Evolutionary conservation across 2,329 filamentous ascomycete species (phyloP).

Genomic region (Aspergillus luchuensis): DNA sequence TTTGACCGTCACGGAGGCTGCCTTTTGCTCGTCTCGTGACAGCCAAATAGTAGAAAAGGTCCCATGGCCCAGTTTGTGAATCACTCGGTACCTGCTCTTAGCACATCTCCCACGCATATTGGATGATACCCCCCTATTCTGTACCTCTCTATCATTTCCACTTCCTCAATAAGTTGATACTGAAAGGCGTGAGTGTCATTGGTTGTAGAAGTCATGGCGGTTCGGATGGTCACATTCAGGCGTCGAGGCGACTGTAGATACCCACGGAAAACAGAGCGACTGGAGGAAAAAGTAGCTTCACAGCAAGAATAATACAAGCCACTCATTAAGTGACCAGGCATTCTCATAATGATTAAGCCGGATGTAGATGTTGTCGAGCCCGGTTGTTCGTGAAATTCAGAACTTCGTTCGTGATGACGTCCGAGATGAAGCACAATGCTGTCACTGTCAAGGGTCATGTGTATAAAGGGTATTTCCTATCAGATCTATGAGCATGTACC

Average conservation of each 20-base stretch:
- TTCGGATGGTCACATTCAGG: constrained; percentile 7
- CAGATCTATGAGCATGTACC: too few relatives aligned
- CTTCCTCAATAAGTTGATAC: constrained; percentile 8
- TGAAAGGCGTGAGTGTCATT: background rate
- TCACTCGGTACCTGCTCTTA: constrained; percentile 44
- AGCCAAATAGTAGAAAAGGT: constrained; percentile 50
- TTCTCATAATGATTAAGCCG: too few relatives aligned
- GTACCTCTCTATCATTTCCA: constrained; percentile 31
- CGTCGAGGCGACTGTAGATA: background rate
- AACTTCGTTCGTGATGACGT: too few relatives aligned
- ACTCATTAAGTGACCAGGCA: too few relatives aligned
- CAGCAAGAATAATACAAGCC: too few relatives aligned
- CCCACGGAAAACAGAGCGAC: too few relatives aligned
- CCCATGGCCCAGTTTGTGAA: constrained; percentile 51
- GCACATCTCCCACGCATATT: constrained; percentile 42
- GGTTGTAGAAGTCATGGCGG: background rate
- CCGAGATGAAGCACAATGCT: too few relatives aligned
- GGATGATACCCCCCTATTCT: constrained; percentile 46
- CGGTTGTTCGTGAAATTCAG: too few relatives aligned
- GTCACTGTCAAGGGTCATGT: too few relatives aligned
- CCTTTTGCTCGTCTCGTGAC: constrained; percentile 28
- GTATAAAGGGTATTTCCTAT: too few relatives aligned
- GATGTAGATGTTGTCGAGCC: too few relatives aligned
- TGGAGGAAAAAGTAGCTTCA: too few relatives aligned
- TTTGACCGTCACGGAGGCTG: constrained; percentile 13